These are phyloP conservation scores for Stachybotrys chlorohalonatus DNA, from an alignment of 2,329 filamentous ascomycete species.

Conservation along the genomic window DNA sequence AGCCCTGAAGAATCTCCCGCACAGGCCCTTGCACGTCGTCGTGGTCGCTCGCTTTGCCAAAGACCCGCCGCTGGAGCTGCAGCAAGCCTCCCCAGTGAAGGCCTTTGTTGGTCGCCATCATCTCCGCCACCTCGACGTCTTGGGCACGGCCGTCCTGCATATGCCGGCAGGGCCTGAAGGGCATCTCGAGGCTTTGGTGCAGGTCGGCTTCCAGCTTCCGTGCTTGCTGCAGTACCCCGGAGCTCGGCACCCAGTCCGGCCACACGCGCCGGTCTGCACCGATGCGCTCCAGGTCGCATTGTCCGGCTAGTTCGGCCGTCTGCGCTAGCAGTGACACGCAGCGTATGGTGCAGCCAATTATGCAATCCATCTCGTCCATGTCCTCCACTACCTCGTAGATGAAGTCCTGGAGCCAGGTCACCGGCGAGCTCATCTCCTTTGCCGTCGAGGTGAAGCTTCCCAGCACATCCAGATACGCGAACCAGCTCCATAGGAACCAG, in stretches of 20 bases:
- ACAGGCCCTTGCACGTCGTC: slow-evolving; percentile 55
- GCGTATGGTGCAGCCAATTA: slow-evolving; percentile 51
- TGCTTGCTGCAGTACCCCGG: slow-evolving; percentile 35
- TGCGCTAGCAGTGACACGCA: slow-evolving; percentile 72
- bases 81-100: slow-evolving; percentile 74
- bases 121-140: slow-evolving; percentile 49
- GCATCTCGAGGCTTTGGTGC: slow-evolving; percentile 40
- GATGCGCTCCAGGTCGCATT: slow-evolving; percentile 59
- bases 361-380: slow-evolving; percentile 66
- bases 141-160: slow-evolving; percentile 39
- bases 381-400: slow-evolving; percentile 1
- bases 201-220: slow-evolving; percentile 52
- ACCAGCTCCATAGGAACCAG: slow-evolving; percentile 73
- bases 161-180: slow-evolving; percentile 33
- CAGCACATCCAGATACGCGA: slow-evolving; percentile 74
- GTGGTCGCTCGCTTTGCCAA: slow-evolving; percentile 50
- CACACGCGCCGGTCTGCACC: slow-evolving; percentile 27
- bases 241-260: slow-evolving; percentile 48
- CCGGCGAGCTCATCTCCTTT: neutral
- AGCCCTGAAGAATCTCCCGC: slow-evolving; percentile 49
- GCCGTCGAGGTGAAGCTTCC: slow-evolving; percentile 58
- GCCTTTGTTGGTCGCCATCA: slow-evolving; percentile 64
- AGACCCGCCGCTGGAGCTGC: slow-evolving; percentile 64
- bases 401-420: neutral
- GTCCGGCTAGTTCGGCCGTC: slow-evolving; percentile 61